These are phyloP conservation scores for Gomphus sp. DNA, from an alignment of 1,284 basidiomycete species.

Conservation along the genomic window DNA sequence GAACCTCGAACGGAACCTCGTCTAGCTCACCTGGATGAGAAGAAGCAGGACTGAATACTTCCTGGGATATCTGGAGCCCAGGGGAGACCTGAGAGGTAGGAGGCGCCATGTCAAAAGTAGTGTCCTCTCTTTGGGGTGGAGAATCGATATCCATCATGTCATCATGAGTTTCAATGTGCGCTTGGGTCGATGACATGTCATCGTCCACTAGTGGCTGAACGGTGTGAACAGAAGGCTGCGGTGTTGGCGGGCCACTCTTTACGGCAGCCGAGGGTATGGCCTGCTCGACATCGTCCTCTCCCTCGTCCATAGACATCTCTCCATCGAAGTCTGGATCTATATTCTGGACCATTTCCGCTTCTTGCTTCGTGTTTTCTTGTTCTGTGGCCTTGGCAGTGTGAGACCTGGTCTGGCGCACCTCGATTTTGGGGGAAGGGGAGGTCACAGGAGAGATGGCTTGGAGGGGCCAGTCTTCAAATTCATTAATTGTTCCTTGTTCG, in stretches of 20 bases:
- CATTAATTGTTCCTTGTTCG: slow-evolving; percentile 6
- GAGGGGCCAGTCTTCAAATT: slow-evolving; percentile 7
- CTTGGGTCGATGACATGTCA: background rate
- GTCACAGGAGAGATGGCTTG: background rate
- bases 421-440: background rate
- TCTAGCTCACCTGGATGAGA: background rate
- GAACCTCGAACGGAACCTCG: no score
- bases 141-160: background rate
- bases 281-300: slow-evolving; percentile 2
- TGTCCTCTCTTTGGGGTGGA: background rate
- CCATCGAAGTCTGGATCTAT: background rate
- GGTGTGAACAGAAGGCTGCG: background rate
- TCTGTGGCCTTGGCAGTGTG: background rate
- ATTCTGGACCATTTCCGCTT: background rate
- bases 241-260: background rate
- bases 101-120: background rate
- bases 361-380: background rate
- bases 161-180: background rate
- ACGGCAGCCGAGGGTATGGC: background rate
- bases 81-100: background rate
- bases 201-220: background rate
- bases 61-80: background rate
- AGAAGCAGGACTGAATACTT: background rate
- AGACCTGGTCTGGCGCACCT: slow-evolving; percentile 2
- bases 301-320: background rate